Percentiles rank a stretch among this genome's conserved stretches.
These are phyloP conservation scores for Solanum piurae DNA, from an alignment of 257 asterid species.

Conservation along the genomic window DNA sequence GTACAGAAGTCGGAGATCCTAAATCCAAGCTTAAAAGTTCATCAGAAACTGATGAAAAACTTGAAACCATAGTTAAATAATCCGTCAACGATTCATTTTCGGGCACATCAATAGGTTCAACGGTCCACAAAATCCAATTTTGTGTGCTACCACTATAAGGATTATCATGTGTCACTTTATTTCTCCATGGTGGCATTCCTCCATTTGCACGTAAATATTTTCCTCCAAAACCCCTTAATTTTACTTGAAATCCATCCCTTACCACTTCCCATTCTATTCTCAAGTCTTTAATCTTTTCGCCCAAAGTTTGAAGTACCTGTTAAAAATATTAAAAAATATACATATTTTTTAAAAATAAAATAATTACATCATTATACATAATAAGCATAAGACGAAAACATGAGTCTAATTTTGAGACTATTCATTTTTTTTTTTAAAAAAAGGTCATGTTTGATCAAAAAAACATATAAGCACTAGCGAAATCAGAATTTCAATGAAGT, in stretches of 20 bases:
- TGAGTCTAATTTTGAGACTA: not conserved
- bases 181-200: conserved; percentile 95
- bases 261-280: conserved; percentile 68
- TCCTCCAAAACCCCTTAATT: conserved; percentile 43
- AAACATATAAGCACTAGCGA: fast-evolving
- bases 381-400: not conserved
- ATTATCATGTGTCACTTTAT: conserved; percentile 67
- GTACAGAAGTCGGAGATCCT: conserved; percentile 57
- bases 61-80: conserved; percentile 65
- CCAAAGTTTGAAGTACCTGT: conserved; percentile 21
- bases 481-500: too few relatives aligned
- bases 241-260: conserved; percentile 79
- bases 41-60: conserved; percentile 66
- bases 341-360: not conserved
- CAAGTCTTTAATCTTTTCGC: conserved; percentile 26
- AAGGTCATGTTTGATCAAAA: not conserved
- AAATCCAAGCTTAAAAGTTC: conserved; percentile 60
- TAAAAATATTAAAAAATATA: not conserved
- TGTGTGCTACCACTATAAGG: conserved; percentile 37
- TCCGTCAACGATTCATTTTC: conserved; percentile 56
- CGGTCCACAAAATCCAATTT: conserved; percentile 75
- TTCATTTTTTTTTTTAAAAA: too few relatives aligned
- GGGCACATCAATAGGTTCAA: conserved; percentile 59
- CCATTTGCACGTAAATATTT: conserved; percentile 82
- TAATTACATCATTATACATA: not conserved